These are phyloP conservation scores for Candida tropicalis DNA, from an alignment of 1,139 yeast species.

Conservation along the genomic window DNA sequence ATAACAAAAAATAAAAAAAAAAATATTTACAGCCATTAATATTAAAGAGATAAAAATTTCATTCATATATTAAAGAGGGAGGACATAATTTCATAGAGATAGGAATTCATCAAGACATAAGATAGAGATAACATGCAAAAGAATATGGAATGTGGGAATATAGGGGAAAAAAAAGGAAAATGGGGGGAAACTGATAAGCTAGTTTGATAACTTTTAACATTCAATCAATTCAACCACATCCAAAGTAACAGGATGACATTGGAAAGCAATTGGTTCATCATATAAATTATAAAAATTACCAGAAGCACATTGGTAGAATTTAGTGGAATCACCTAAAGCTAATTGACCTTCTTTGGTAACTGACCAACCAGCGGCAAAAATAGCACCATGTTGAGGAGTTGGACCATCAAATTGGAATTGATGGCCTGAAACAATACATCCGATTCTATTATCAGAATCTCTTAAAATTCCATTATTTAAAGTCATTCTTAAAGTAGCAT, in stretches of 20 bases:
- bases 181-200: neutral
- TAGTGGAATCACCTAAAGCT: conserved; percentile 36
- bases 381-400: conserved; percentile 44
- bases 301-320: conserved; percentile 46
- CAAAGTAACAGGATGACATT: conserved; percentile 40
- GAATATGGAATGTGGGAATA: too few relatives aligned
- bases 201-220: conserved; percentile 20
- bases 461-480: conserved; percentile 36
- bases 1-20: neutral
- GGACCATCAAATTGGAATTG: conserved; percentile 53
- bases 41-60: neutral
- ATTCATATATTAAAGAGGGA: neutral
- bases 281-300: conserved; percentile 47
- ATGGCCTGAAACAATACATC: conserved; percentile 44
- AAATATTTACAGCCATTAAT: neutral
- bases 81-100: neutral
- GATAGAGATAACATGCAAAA: neutral
- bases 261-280: conserved; percentile 31
- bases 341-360: conserved; percentile 39
- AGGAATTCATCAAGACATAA: neutral
- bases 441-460: conserved; percentile 40
- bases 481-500: conserved; percentile 34
- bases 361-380: conserved; percentile 49
- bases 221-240: conserved; percentile 40
- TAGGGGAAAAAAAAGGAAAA: too few relatives aligned